Percentiles rank a stretch among this genome's conserved stretches.
These are phyloP conservation scores for Macrolepiota albuminosa DNA, from an alignment of 768 basidiomycete genomes.

Conservation along the genomic window DNA sequence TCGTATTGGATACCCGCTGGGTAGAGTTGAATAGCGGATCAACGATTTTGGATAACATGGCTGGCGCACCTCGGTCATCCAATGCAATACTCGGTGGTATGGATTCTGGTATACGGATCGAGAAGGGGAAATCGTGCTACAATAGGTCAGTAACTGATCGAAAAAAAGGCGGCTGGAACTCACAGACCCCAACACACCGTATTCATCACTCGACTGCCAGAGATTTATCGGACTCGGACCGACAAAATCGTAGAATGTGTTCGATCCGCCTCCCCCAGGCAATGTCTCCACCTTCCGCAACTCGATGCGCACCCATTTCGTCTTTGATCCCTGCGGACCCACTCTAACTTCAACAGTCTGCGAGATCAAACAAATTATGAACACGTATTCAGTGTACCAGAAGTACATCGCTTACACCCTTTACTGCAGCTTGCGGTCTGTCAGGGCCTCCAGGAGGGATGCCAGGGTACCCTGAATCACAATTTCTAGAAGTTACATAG, in stretches of 20 bases:
- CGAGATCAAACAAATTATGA: constrained; percentile 11
- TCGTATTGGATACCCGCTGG: constrained; percentile 86
- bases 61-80: constrained; percentile 59
- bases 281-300: constrained; percentile 86
- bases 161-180: constrained; percentile 20
- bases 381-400: constrained; percentile 4
- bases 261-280: constrained; percentile 62
- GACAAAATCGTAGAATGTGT: constrained; percentile 75
- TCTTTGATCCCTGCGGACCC: constrained; percentile 72
- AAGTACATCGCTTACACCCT: constrained; percentile 57
- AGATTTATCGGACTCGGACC: constrained; percentile 79
- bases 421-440: constrained; percentile 77
- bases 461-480: constrained; percentile 66
- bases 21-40: not conserved
- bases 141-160: constrained; percentile 3
- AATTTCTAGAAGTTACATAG: constrained; percentile 8
- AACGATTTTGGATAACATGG: not conserved
- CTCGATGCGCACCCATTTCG: constrained; percentile 90
- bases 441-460: constrained; percentile 77
- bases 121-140: constrained; percentile 86
- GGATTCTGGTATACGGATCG: constrained; percentile 88
- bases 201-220: constrained; percentile 80
- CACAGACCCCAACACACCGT: constrained; percentile 63
- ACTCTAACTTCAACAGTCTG: constrained; percentile 86
- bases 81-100: constrained; percentile 83